A percentile compares a stretch with the other conserved stretches of the same genome.
Evolutionary conservation across 2,329 filamentous ascomycete species (phyloP).

Genomic region (Pseudogymnoascus sp.): DNA sequence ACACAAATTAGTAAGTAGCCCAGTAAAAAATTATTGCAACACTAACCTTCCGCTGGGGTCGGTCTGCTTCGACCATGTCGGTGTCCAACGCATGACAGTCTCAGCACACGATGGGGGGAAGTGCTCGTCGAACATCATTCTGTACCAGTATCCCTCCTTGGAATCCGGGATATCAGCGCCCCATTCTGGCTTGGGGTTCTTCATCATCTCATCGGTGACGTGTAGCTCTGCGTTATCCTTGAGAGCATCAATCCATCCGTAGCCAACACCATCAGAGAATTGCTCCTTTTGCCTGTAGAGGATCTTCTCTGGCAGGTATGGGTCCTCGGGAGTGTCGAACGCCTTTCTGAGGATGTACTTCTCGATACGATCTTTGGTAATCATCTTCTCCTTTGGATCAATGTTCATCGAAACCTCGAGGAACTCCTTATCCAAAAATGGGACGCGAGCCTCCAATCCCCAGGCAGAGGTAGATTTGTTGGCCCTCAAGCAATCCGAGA

Average conservation of each 20-base stretch:
- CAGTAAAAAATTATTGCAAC: neutral
- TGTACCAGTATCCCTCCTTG: slow-evolving; percentile 99
- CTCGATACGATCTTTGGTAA: slow-evolving; percentile 75
- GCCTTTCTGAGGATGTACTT: slow-evolving; percentile 98
- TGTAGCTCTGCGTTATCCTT: slow-evolving; percentile 89
- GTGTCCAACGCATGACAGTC: slow-evolving; percentile 94
- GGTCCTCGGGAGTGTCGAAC: slow-evolving; percentile 86
- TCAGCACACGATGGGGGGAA: slow-evolving; percentile 87
- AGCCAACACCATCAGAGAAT: slow-evolving; percentile 96
- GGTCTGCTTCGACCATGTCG: slow-evolving; percentile 93
- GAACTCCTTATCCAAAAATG: slow-evolving; percentile 97
- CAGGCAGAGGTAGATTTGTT: slow-evolving; percentile 99
- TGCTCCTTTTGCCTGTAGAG: slow-evolving; percentile 99
- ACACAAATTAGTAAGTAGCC: slow-evolving; percentile 11
- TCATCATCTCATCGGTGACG: slow-evolving; percentile 95
- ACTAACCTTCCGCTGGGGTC: slow-evolving; percentile 70
- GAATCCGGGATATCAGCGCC: slow-evolving; percentile 84
- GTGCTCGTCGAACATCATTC: slow-evolving; percentile 97
- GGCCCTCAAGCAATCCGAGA: slow-evolving; percentile 92
- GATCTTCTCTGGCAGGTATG: slow-evolving; percentile 93
- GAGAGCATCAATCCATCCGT: slow-evolving; percentile 96
- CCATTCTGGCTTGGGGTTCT: slow-evolving; percentile 97
- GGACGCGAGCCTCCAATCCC: slow-evolving; percentile 95
- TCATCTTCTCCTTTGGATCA: slow-evolving; percentile 93
- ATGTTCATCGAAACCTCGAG: slow-evolving; percentile 88